Conservation (phyloP, 129 eudicot genomes). For the Mikania micrantha region DNA sequence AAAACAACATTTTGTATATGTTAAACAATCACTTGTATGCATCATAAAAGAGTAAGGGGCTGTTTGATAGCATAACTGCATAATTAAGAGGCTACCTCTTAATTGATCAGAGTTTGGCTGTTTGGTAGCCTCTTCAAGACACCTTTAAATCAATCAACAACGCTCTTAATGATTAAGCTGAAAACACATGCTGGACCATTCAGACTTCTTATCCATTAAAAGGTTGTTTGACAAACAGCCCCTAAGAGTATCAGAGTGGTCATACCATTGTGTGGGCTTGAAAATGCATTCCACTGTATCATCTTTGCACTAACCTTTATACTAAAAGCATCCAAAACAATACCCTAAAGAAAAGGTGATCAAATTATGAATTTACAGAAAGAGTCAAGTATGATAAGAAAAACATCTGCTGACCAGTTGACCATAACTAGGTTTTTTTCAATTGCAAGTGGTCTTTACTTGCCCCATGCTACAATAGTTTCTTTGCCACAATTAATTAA, state of each 20-base stretch:
- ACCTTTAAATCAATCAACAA: too few species aligned
- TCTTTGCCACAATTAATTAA: background rate
- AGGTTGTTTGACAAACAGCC: too few species aligned
- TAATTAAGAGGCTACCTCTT: too few species aligned
- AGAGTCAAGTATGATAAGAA: background rate
- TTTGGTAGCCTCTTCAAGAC: too few species aligned
- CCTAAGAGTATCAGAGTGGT: slow-evolving; percentile 1
- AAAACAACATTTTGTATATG: background rate
- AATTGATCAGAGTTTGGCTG: too few species aligned
- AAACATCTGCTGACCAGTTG: background rate
- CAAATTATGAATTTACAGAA: background rate
- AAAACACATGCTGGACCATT: too few species aligned
- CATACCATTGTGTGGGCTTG: slow-evolving; percentile 40
- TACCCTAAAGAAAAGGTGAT: slow-evolving; percentile 23
- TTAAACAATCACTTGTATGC: background rate
- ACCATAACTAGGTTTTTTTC: background rate
- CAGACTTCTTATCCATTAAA: too few species aligned
- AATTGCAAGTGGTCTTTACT: background rate
- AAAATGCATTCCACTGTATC: slow-evolving; percentile 25
- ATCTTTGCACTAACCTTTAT: slow-evolving; percentile 39
- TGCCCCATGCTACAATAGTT: background rate
- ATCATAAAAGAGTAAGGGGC: slow-evolving; percentile 10
- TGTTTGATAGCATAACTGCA: too few species aligned
- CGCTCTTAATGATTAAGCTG: too few species aligned
- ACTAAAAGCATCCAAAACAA: slow-evolving; percentile 32